phyloP scores from a whole-genome alignment of 345 rosid species.

The Noccaea bulbosa region DNA sequence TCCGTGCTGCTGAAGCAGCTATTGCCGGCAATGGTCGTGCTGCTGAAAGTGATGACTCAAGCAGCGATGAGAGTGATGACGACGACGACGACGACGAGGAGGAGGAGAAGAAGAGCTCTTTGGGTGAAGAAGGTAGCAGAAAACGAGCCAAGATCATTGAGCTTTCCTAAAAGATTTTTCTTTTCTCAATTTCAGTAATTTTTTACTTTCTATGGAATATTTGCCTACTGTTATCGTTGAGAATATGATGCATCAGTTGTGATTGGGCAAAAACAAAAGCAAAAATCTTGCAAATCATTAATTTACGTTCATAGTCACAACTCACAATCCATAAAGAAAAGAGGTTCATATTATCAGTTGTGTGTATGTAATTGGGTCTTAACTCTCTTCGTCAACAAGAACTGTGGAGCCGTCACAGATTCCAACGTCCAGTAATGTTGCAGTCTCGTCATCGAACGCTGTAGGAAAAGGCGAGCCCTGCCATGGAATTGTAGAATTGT shows the following conservation, averaged over 20 bases:
- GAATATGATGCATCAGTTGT: constrained; percentile 6
- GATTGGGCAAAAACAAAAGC: neutral
- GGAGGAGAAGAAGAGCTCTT: neutral
- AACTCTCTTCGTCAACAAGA: constrained; percentile 74
- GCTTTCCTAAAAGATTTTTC: constrained; percentile 17
- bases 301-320: neutral
- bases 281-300: neutral
- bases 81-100: constrained; percentile 7
- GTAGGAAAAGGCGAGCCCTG: constrained; percentile 83
- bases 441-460: constrained; percentile 76
- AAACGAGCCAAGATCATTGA: constrained; percentile 37
- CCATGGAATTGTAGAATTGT: constrained; percentile 5
- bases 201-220: neutral
- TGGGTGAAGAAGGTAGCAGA: constrained; percentile 11
- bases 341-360: neutral
- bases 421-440: constrained; percentile 70
- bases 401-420: constrained; percentile 63
- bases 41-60: constrained; percentile 48
- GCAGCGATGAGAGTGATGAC: constrained; percentile 41
- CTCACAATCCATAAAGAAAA: neutral
- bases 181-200: constrained; percentile 12
- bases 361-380: constrained; percentile 20
- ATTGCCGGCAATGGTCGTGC: constrained; percentile 44
- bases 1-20: constrained; percentile 86
- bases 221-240: constrained; percentile 14